Evolutionary conservation across 2,329 filamentous ascomycete genomes (phyloP), one percentile per base, ranked within the genome.

Genomic region (Aspergillus udagawae): DNA sequence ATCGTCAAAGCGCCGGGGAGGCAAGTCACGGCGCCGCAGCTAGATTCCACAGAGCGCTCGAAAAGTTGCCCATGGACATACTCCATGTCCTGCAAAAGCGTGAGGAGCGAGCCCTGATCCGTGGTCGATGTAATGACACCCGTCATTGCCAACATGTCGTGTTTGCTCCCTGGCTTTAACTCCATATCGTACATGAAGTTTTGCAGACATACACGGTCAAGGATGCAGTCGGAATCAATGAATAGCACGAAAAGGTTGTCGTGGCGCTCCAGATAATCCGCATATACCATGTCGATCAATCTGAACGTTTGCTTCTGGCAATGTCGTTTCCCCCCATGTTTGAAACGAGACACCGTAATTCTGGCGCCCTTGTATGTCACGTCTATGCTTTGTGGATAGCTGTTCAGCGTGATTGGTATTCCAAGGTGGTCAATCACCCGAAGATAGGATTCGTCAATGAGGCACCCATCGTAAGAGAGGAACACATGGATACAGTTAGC

Each of bases 131-230:
- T 97, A 69, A 97, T 97, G 69, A 97, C 90, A 32, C 93, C 93
- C 14, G 93, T 97, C 91, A 97, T 97, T 53, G 93, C 93, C 69
- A 97, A 81, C 91, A 96, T 97, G 72, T 95, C 91, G 70, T 87
- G 86, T 70, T 90, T 86, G 76, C 92, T 96, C 54, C 92, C 92
- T 0, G 93, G 93, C 73, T 93, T 96, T 59, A 97, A 81, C 75
- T 97, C 92, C 94, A 97, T 97, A 72, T 97, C 93, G 75, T 94
- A 97, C 78, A 97, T 90, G 75, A 97, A 97, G 73, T 97, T 97
- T 72, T 97, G 93, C 58, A 97, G 84, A 72, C 93, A 97, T 44
- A 92, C 86, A 57, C 86, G 85, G 77, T 97, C 93, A 51, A 97
- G 80, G 60, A 97, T 94, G 75, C 94, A 97, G 72, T 97, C 93